Evolutionary conservation across 805 yeast genomes (phyloP).

Genomic region (Monosporozyma solicola): DNA sequence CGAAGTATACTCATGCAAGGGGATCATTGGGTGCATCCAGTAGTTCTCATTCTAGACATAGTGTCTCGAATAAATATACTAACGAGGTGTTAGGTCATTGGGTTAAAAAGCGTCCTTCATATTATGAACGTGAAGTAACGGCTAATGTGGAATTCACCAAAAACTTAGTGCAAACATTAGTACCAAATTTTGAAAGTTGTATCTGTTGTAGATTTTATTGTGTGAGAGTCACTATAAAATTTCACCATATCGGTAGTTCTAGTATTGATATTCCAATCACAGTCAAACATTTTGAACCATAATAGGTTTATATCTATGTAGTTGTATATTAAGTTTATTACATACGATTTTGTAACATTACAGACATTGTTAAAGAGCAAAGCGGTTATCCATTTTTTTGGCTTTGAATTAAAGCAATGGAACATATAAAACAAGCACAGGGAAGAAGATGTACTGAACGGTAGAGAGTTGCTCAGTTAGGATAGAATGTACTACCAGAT

Average conservation of each 20-base stretch:
- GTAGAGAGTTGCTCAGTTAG: neutral
- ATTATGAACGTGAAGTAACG: slow-evolving; percentile 26
- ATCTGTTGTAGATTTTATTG: slow-evolving; percentile 39
- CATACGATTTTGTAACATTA: neutral
- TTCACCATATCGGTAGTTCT: slow-evolving; percentile 12
- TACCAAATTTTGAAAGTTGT: slow-evolving; percentile 41
- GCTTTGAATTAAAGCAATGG: neutral
- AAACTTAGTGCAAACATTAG: slow-evolving; percentile 33
- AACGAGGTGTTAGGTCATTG: slow-evolving; percentile 18
- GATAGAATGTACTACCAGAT: no score
- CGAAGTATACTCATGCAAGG: neutral
- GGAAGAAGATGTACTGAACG: no score
- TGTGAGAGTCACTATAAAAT: slow-evolving; percentile 34
- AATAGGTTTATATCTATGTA: neutral
- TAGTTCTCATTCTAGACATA: neutral
- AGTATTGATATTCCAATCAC: neutral
- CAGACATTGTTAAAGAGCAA: neutral
- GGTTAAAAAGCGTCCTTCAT: slow-evolving; percentile 25
- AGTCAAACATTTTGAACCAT: neutral
- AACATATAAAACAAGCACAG: no score
- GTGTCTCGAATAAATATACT: slow-evolving; percentile 14
- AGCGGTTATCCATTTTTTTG: neutral
- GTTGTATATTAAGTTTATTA: neutral
- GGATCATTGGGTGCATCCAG: neutral
- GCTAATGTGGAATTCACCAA: slow-evolving; percentile 13